phyloP scores from a whole-genome alignment of 1,284 basidiomycete species.

The Puccinia horiana region DNA sequence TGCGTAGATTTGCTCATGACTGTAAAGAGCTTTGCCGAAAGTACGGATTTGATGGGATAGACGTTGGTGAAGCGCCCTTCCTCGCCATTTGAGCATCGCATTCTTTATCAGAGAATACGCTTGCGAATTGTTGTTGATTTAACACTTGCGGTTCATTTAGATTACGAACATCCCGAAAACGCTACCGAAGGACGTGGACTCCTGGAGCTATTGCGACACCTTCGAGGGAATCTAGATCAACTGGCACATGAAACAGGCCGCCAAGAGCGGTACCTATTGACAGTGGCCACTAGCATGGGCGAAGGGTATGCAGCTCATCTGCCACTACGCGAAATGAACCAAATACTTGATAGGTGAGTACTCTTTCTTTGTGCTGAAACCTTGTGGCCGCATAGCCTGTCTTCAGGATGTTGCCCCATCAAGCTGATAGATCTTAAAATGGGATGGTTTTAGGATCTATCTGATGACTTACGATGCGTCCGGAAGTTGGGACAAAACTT shows the following conservation, averaged over 20 bases:
- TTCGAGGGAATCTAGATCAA: constrained; percentile 24
- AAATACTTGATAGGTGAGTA: constrained; percentile 42
- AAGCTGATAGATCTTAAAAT: not conserved
- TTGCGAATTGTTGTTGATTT: not conserved
- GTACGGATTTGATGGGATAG: constrained; percentile 49
- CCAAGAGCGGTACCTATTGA: constrained; percentile 35
- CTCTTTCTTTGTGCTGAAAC: not conserved
- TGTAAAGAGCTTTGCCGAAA: constrained; percentile 37
- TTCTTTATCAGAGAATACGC: not conserved
- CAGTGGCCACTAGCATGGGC: constrained; percentile 45
- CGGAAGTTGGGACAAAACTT: constrained; percentile 39
- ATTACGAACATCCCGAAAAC: constrained; percentile 49
- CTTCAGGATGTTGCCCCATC: not conserved
- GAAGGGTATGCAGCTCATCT: constrained; percentile 48
- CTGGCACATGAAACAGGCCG: constrained; percentile 30
- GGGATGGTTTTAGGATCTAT: constrained; percentile 25
- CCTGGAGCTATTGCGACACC: constrained; percentile 28
- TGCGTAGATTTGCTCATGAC: constrained; percentile 42
- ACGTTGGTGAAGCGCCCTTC: constrained; percentile 39
- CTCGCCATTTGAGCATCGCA: not conserved
- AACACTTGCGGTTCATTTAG: not conserved
- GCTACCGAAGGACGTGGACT: constrained; percentile 35
- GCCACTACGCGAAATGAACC: constrained; percentile 44
- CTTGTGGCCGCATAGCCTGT: not conserved
- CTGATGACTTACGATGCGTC: constrained; percentile 49